phyloP scores from a whole-genome alignment of 1,284 basidiomycete species.

The Ceratobasidium theobromae region DNA sequence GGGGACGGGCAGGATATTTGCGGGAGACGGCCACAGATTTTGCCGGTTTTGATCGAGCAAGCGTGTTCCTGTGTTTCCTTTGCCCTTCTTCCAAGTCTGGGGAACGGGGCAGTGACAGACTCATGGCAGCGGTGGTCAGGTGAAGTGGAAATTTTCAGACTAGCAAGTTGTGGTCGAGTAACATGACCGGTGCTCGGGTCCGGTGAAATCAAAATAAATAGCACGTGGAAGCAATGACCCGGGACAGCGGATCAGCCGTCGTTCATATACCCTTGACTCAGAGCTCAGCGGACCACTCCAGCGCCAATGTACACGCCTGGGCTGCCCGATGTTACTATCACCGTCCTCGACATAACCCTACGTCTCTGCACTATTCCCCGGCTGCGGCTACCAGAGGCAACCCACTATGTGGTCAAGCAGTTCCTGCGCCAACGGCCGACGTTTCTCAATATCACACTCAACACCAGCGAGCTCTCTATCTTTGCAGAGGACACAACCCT shows the following conservation, averaged over 20 bases:
- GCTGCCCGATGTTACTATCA: constrained; percentile 54
- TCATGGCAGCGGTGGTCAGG: background rate
- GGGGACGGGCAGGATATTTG: background rate
- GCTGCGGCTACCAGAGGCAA: constrained; percentile 58
- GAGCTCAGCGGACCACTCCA: too few species aligned
- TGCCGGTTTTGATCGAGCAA: background rate
- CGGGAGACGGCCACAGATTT: background rate
- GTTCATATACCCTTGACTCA: constrained; percentile 32
- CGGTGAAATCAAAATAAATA: background rate
- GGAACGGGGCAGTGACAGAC: background rate
- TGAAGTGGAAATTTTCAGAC: too few species aligned
- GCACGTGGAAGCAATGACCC: background rate
- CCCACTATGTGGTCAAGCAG: constrained; percentile 63
- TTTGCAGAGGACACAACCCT: constrained; percentile 64
- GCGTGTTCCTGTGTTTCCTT: background rate
- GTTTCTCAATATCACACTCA: constrained; percentile 73
- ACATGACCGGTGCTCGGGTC: background rate
- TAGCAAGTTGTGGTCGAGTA: background rate
- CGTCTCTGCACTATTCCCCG: constrained; percentile 72
- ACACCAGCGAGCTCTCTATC: constrained; percentile 70
- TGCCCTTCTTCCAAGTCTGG: constrained; percentile 17
- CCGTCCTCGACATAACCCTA: constrained; percentile 66
- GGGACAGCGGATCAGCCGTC: background rate
- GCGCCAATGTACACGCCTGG: too few species aligned
- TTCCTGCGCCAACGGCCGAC: constrained; percentile 63